A percentile compares a stretch with the other conserved stretches of the same genome.
phyloP scores from a whole-genome alignment of 352 stramenopile species.

The Bremia lactucae region DNA sequence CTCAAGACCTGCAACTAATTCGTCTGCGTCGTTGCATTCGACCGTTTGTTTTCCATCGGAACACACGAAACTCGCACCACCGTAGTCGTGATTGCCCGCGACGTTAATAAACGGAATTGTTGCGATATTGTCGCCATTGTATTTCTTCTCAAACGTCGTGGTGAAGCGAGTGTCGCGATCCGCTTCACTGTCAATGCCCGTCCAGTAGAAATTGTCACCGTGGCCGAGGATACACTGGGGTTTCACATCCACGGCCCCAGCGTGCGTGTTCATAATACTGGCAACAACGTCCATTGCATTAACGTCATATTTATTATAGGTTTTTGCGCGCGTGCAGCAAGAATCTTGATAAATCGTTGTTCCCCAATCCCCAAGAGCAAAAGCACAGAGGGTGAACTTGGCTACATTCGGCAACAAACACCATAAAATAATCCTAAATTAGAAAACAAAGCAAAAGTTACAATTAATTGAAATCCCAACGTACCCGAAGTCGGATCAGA shows the following conservation, averaged over 20 bases:
- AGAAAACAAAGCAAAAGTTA: neutral
- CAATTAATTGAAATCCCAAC: no score
- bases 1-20: constrained; percentile 15
- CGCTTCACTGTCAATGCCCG: constrained; percentile 32
- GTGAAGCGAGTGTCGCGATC: constrained; percentile 38
- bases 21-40: constrained; percentile 21
- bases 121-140: constrained; percentile 24
- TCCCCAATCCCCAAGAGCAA: constrained; percentile 66
- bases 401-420: neutral
- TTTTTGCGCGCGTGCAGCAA: constrained; percentile 46
- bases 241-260: constrained; percentile 22
- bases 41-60: constrained; percentile 14
- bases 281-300: constrained; percentile 48
- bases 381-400: constrained; percentile 33
- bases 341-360: constrained; percentile 45
- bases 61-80: constrained; percentile 43
- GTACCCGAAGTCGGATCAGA: constrained; percentile 39
- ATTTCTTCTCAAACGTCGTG: constrained; percentile 48
- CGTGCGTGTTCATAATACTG: constrained; percentile 49
- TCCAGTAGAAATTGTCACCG: constrained; percentile 61
- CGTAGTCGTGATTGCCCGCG: constrained; percentile 61
- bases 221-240: constrained; percentile 50
- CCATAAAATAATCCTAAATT: neutral
- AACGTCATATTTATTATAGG: constrained; percentile 45
- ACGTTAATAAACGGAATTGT: constrained; percentile 44